Base-by-base conservation (phyloP, 495 filamentous ascomycete species). In the Rhypophila decipiens region DNA sequence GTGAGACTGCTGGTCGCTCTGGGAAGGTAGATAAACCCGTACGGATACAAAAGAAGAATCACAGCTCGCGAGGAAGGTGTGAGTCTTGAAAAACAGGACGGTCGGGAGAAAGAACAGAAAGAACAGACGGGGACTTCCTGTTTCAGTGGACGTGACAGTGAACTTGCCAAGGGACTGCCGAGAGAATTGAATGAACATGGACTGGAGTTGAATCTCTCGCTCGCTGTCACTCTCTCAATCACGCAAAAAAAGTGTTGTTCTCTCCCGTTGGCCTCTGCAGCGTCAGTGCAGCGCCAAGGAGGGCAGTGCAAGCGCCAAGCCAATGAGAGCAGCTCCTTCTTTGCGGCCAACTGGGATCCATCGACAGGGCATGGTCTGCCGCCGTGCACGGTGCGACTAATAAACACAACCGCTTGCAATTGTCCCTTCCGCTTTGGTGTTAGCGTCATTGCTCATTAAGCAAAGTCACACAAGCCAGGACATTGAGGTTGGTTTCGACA, bases 231-330 rank as follows among this genome's bases (percentile, higher is more conserved):
- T n/a, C n/a, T n/a, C n/a, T n/a, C n/a, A n/a, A n/a, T n/a, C n/a
- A n/a, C n/a, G n/a, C n/a, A n/a, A n/a, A n/a, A n/a, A 10, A 18
- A 23, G 27, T 35, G 27, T 15, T 35, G 33, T 38, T 37, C 29
- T 36, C 42, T 44, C 34, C 19, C 8, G 4, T 44, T 33, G 42
- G 42, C 42, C 42, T 44, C 42, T n/a, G 24, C 8, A 15, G 13
- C 38, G 20, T 20, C 17, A 39, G 11, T 20, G 38, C 3, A 19
- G 42, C 33, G 43, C 42, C 42, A 42, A 52, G 43, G 8, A 44
- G 47, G 49, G 49, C 49, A 19, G 49, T 52, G 49, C 49, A 24
- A 43, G 49, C 49, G 49, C 43, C 49, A 52, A 52, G 49, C 49
- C 37, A 52, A 52, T 52, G 42, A 52, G 17, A 44, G 12, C 42